A percentile compares a stretch with the other conserved stretches of the same genome.
Conservation (phyloP, 164 flowering plant genomes). For the Stephania japonica region DNA sequence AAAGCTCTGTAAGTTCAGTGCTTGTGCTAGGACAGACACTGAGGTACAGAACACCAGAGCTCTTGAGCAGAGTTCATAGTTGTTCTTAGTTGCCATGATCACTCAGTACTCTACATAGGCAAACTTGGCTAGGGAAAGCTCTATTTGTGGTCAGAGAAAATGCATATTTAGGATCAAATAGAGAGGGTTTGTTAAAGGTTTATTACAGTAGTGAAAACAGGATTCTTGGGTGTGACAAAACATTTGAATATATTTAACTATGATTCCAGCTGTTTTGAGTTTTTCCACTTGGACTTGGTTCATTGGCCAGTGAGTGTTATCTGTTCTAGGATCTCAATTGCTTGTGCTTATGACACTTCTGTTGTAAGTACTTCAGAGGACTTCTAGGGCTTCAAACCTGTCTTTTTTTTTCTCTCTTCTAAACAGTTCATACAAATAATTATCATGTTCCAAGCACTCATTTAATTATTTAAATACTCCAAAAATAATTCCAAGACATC, state of each 20-base stretch:
- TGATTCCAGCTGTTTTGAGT: constrained; percentile 13
- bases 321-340: constrained; percentile 13
- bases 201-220: constrained; percentile 19
- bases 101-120: constrained; percentile 9
- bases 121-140: neutral
- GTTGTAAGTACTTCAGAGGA: constrained; percentile 5
- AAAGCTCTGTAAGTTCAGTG: constrained; percentile 30
- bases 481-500: too few species aligned
- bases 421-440: neutral
- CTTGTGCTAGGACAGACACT: constrained; percentile 21
- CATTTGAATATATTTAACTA: constrained; percentile 12
- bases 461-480: neutral
- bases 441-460: neutral
- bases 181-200: neutral
- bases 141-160: constrained; percentile 15
- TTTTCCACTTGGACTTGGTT: constrained; percentile 24
- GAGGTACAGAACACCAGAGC: constrained; percentile 23
- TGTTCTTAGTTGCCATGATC: constrained; percentile 31
- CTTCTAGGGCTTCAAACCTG: constrained; percentile 13
- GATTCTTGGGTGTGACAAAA: constrained; percentile 35
- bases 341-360: constrained; percentile 14
- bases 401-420: neutral
- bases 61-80: constrained; percentile 22
- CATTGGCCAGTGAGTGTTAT: constrained; percentile 16
- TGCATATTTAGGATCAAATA: constrained; percentile 39